A percentile compares a stretch with the other conserved stretches of the same genome.
Conservation (phyloP, 2,329 filamentous ascomycete genomes). For the Chalaropsis ovoidea region DNA sequence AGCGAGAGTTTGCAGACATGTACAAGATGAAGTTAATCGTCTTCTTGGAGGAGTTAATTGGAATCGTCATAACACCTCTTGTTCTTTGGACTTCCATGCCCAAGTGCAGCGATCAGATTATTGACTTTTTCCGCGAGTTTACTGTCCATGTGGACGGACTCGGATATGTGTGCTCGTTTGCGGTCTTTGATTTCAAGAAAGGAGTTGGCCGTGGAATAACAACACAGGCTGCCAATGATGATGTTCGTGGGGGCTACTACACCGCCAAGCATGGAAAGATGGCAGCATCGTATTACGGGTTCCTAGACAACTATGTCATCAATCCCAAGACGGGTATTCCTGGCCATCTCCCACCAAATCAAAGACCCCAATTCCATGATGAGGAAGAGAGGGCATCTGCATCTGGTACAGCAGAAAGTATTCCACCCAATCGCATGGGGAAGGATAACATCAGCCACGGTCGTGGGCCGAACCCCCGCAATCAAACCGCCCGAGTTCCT, state of each 20-base stretch:
- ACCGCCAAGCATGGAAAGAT: constrained; percentile 95
- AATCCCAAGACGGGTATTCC: constrained; percentile 59
- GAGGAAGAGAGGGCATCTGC: neutral
- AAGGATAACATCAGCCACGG: constrained; percentile 1
- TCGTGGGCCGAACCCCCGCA: constrained; percentile 5
- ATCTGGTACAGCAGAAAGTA: neutral
- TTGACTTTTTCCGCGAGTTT: constrained; percentile 97
- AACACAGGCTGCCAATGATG: constrained; percentile 32
- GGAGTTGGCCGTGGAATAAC: constrained; percentile 44
- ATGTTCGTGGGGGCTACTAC: constrained; percentile 84
- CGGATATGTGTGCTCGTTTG: constrained; percentile 93
- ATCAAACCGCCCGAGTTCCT: constrained; percentile 14
- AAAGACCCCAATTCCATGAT: constrained; percentile 34
- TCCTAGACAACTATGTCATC: constrained; percentile 80
- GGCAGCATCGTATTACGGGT: constrained; percentile 93
- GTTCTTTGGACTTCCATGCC: constrained; percentile 79
- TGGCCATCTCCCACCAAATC: constrained; percentile 47
- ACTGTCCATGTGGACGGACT: constrained; percentile 94
- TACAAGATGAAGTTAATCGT: constrained; percentile 90
- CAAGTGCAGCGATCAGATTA: constrained; percentile 78
- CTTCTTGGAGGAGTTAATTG: constrained; percentile 83
- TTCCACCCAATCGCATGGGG: neutral
- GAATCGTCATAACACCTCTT: constrained; percentile 84
- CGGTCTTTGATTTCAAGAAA: constrained; percentile 93
- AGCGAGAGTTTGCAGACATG: constrained; percentile 75